Base-by-base conservation (phyloP, 2,329 filamentous ascomycete genomes). In the Cladorrhinum sp. region DNA sequence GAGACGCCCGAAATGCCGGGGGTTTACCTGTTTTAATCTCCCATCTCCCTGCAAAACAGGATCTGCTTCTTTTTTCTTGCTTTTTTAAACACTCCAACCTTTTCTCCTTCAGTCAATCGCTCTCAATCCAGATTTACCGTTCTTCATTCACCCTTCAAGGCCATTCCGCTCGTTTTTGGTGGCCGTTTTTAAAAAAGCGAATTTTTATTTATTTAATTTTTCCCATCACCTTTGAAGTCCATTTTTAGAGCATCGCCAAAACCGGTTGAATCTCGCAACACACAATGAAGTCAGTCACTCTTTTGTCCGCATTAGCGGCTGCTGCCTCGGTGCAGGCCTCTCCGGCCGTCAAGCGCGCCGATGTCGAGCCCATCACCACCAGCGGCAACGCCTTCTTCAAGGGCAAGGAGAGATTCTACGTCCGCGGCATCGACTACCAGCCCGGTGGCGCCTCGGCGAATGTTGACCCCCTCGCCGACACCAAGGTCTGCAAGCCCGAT, bases 391-490 rank as follows among this genome's bases (percentile, higher is more conserved):
- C 84, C 62, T 86, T 86, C 78, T 86, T 77, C 75, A 67, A 77
- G 50, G 80, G 77, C 65, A 75, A 76, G 55, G 70, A 78, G 21
- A 80, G 84, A 64, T 86, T 86, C 77, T 86, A 84, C 70, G 69
- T 86, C 64, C 82, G 83, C 46, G 84, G 84, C 65, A 80, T 86
- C 57, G 84, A 85, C 74, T 86, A 86, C 74, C 83, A 86, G 73
- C 84, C 84, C 26, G 84, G 83, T 65, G 84, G 83, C 66, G 81
- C 82, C 33, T 78, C 82, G 1, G 75, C 74, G 63, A 79, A 80
- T 66, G 57, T 71, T 39, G 92, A 96, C 73, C 92, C 92, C 61
- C 88, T 96, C 58, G 87, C 90, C 65, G 87, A 96, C 69, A 71
- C 79, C 46, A 75, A 76, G 4, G 77, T 82, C 71, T 96, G 93